Percentiles rank a stretch among this genome's conserved stretches.
These are phyloP conservation scores for Chlamydomonas reinhardtii DNA, from an alignment of 163 green algal genomes.

Conservation along the genomic window DNA sequence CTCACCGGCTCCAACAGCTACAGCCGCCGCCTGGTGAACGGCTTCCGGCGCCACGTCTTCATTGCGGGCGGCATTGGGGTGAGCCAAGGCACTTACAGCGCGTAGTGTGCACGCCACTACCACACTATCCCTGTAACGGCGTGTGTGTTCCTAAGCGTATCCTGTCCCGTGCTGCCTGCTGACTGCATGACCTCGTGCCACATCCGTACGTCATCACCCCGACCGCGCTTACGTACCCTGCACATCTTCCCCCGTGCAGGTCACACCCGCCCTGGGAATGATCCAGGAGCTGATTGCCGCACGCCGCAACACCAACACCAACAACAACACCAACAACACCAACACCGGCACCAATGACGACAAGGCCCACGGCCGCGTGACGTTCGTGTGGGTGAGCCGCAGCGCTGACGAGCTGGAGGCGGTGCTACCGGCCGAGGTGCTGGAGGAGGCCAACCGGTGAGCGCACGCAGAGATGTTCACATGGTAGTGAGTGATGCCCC, in stretches of 20 bases:
- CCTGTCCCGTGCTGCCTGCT: too few relatives aligned
- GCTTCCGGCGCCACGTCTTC: slow-evolving; percentile 1
- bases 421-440: background rate
- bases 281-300: slow-evolving; percentile 17
- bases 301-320: background rate
- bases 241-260: background rate
- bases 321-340: background rate
- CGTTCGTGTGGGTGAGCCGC: slow-evolving; percentile 30
- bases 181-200: too few relatives aligned
- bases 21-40: background rate
- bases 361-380: background rate
- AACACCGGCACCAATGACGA: background rate
- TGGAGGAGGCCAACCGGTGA: background rate
- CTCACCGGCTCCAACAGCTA: background rate
- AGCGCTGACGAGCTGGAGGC: slow-evolving; percentile 7
- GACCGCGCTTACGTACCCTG: too few relatives aligned
- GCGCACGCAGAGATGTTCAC: too few relatives aligned
- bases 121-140: too few relatives aligned
- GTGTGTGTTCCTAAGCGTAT: too few relatives aligned
- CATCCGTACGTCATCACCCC: too few relatives aligned
- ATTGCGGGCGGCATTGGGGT: slow-evolving; percentile 31
- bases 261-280: slow-evolving; percentile 30
- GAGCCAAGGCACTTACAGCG: background rate
- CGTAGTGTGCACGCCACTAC: too few relatives aligned
- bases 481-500: too few relatives aligned